These are phyloP conservation scores for Colletotrichum sp. DNA, from an alignment of 2,329 filamentous ascomycete species.

Conservation along the genomic window DNA sequence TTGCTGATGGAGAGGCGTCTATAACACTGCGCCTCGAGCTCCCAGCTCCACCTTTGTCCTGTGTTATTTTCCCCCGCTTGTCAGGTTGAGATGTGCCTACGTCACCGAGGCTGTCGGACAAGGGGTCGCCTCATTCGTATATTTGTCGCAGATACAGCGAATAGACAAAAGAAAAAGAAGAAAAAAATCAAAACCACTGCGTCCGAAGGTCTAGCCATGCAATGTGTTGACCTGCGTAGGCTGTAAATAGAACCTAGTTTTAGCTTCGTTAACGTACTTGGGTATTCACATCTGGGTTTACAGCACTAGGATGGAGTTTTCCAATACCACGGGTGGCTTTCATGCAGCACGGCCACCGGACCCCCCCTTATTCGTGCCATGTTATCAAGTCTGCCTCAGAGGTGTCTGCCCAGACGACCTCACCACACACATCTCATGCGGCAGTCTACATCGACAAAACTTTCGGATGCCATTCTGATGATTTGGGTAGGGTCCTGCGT, in stretches of 20 bases:
- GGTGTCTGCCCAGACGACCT: background rate
- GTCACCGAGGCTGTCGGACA: background rate
- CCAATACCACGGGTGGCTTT: background rate
- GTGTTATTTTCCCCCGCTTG: background rate
- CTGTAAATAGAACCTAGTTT: slow-evolving; percentile 17
- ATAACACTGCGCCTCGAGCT: background rate
- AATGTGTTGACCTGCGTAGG: slow-evolving; percentile 12
- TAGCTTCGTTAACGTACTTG: slow-evolving; percentile 4
- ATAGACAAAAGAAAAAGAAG: slow-evolving; percentile 12
- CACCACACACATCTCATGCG: background rate
- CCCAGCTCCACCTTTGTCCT: background rate
- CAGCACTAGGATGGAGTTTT: background rate
- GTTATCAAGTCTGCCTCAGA: background rate
- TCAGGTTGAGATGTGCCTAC: slow-evolving; percentile 9
- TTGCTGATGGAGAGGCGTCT: background rate
- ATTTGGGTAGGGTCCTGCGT: background rate
- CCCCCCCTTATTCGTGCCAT: background rate
- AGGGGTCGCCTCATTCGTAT: slow-evolving; percentile 6
- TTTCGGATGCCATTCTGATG: background rate
- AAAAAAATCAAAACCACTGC: slow-evolving; percentile 11
- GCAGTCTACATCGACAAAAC: background rate
- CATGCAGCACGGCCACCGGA: background rate
- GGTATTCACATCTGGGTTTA: background rate
- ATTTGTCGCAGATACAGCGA: slow-evolving; percentile 9
- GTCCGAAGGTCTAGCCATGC: slow-evolving; percentile 5